Evolutionary conservation across 129 eudicot species (phyloP).

Genomic region (Silybum marianum): DNA sequence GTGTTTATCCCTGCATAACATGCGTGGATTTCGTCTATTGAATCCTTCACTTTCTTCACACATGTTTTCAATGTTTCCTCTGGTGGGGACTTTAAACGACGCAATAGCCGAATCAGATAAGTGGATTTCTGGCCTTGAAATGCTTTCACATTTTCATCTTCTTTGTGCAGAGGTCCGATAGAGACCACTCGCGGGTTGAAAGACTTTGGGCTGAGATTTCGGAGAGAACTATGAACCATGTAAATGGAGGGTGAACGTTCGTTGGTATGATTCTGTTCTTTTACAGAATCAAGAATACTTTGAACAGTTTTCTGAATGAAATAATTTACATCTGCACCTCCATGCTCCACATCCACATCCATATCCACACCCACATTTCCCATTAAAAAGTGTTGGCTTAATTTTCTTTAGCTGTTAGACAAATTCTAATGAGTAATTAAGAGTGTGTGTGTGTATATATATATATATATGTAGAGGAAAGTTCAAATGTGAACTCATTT

Average conservation of each 20-base stretch:
- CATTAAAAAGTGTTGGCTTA: background rate
- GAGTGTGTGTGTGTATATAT: too few relatives aligned
- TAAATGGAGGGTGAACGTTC: background rate
- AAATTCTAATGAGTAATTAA: too few relatives aligned
- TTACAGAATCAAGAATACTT: background rate
- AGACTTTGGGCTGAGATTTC: slow-evolving; percentile 6
- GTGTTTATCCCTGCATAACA: background rate
- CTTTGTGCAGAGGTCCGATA: slow-evolving; percentile 24
- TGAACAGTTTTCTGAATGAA: background rate
- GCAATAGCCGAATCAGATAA: background rate
- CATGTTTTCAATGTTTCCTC: slow-evolving; percentile 8
- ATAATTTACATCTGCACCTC: background rate
- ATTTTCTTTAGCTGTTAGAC: too few relatives aligned
- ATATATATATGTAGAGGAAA: too few relatives aligned
- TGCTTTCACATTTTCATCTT: slow-evolving; percentile 6
- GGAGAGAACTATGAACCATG: slow-evolving; percentile 22
- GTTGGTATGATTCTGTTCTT: background rate
- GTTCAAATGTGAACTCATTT: too few relatives aligned
- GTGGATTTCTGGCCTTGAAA: slow-evolving; percentile 1
- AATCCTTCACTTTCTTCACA: background rate
- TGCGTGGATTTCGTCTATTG: background rate
- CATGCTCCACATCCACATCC: background rate
- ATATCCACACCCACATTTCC: background rate
- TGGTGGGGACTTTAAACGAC: background rate
- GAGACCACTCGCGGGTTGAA: slow-evolving; percentile 21